A percentile compares a stretch with the other conserved stretches of the same genome.
Conservation (phyloP, 2,329 filamentous ascomycete species). For the Apiospora koreana region DNA sequence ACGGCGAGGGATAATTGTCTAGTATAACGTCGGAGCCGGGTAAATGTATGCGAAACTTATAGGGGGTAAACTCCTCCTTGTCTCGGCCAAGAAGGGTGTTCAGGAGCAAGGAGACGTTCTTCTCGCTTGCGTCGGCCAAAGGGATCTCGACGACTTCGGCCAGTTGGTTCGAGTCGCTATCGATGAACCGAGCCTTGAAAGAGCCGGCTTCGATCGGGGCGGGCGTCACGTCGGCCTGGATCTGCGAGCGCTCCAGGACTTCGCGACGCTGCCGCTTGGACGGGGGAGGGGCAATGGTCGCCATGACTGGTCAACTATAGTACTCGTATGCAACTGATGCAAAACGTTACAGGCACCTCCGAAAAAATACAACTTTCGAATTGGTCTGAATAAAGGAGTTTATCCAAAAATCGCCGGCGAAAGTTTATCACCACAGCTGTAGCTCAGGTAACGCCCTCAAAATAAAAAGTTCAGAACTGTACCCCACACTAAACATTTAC, state of each 20-base stretch:
- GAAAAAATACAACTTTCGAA: background rate
- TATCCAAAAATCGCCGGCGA: background rate
- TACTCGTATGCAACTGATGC: background rate
- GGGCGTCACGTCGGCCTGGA: slow-evolving; percentile 74
- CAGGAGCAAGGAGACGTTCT: slow-evolving; percentile 83
- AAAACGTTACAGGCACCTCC: background rate
- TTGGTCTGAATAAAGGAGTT: background rate
- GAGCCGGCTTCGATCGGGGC: slow-evolving; percentile 71
- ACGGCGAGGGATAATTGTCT: slow-evolving; percentile 53
- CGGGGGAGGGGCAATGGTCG: slow-evolving; percentile 79
- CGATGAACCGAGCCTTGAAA: slow-evolving; percentile 84
- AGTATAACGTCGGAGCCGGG: slow-evolving; percentile 53
- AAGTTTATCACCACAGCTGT: background rate
- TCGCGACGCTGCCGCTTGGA: slow-evolving; percentile 86
- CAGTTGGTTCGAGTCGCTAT: slow-evolving; percentile 74
- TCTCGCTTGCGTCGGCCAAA: slow-evolving; percentile 81
- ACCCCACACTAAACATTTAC: background rate
- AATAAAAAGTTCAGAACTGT: background rate
- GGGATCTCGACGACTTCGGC: slow-evolving; percentile 72
- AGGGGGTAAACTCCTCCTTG: slow-evolving; percentile 60
- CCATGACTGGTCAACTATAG: slow-evolving; percentile 53
- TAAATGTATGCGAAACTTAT: slow-evolving; percentile 62
- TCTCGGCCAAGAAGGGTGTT: slow-evolving; percentile 80
- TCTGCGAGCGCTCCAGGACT: slow-evolving; percentile 67
- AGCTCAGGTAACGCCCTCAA: background rate